Percentiles rank a stretch among this genome's conserved stretches.
Conservation (phyloP, 192 early-diverging fungal genomes). For the Gamsiella multidivaricata region DNA sequence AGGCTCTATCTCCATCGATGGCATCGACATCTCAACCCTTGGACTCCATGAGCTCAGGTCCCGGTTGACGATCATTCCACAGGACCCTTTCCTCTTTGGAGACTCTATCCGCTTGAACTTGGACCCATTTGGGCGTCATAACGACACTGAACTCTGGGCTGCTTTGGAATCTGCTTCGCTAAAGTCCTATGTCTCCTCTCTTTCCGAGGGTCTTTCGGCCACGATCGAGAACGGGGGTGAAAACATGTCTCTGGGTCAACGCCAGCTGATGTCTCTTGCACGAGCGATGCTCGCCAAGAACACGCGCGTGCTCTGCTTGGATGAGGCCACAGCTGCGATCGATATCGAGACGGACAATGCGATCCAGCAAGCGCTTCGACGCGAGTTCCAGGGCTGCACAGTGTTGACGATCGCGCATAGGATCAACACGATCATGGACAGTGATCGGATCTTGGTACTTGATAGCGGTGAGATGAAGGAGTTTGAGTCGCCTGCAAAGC, state of each 20-base stretch:
- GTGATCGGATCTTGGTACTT: conserved; percentile 79
- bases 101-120: conserved; percentile 68
- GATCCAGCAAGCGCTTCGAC: conserved; percentile 56
- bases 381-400: conserved; percentile 22
- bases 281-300: conserved; percentile 63
- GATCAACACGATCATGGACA: conserved; percentile 71
- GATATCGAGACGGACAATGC: conserved; percentile 66
- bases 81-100: conserved; percentile 73
- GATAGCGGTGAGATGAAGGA: conserved; percentile 76
- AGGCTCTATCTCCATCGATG: conserved; percentile 65
- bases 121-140: conserved; percentile 62
- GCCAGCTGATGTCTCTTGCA: conserved; percentile 73
- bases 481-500: conserved; percentile 68
- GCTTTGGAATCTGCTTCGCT: conserved; percentile 66
- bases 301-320: conserved; percentile 67
- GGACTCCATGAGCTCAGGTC: conserved; percentile 66
- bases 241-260: conserved; percentile 61
- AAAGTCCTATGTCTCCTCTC: conserved; percentile 46
- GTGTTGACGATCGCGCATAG: conserved; percentile 80
- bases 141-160: conserved; percentile 61
- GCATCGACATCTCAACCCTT: conserved; percentile 66
- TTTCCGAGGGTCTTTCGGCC: conserved; percentile 48
- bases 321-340: conserved; percentile 77
- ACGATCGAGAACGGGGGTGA: conserved; percentile 12
- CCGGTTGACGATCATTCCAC: conserved; percentile 76